These are phyloP conservation scores for Aspergillus japonicus DNA, from an alignment of 2,329 filamentous ascomycete species.

Conservation along the genomic window DNA sequence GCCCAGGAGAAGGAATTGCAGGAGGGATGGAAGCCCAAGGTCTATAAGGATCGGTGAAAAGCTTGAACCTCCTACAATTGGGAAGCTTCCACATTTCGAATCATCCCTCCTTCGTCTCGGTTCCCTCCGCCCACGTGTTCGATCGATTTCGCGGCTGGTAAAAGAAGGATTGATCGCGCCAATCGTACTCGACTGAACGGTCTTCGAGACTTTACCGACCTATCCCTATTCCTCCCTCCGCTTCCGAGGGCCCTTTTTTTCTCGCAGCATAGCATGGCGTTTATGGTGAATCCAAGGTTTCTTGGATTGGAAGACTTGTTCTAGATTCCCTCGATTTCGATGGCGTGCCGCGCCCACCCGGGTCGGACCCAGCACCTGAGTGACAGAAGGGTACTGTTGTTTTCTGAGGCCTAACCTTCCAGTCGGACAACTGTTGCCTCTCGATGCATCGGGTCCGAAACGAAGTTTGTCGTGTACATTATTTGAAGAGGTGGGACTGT, in stretches of 20 bases:
- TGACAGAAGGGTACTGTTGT: background rate
- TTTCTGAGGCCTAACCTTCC: background rate
- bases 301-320: constrained; percentile 22
- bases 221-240: constrained; percentile 12
- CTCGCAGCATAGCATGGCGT: constrained; percentile 44
- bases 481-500: constrained; percentile 6
- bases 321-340: constrained; percentile 11
- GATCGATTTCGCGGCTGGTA: background rate
- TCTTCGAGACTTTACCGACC: constrained; percentile 4
- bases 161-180: background rate
- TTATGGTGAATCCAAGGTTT: constrained; percentile 29
- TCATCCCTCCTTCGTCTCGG: background rate
- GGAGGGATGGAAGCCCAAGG: constrained; percentile 90
- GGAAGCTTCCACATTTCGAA: background rate
- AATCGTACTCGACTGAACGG: background rate
- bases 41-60: constrained; percentile 77
- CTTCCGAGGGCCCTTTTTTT: constrained; percentile 10
- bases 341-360: background rate
- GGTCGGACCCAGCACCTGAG: background rate
- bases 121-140: background rate
- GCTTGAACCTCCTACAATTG: background rate
- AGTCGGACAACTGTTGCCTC: background rate
- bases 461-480: constrained; percentile 11
- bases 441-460: background rate
- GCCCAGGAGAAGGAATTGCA: constrained; percentile 74